phyloP scores from a whole-genome alignment of 192 early-diverging fungal genomes.

The Podila epicladia region DNA sequence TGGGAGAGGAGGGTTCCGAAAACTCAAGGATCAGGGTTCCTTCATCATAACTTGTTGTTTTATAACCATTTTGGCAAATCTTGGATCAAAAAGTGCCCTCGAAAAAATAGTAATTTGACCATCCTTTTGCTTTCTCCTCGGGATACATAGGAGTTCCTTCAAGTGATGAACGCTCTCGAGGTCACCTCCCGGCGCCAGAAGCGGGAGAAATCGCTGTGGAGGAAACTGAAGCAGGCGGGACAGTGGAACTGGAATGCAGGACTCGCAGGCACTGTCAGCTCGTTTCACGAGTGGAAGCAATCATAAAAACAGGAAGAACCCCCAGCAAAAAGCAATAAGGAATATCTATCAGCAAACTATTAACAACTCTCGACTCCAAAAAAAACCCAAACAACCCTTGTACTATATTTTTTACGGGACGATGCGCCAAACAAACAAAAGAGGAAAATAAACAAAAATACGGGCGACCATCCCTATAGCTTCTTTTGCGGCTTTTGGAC shows the following conservation, averaged over 20 bases:
- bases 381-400: background rate
- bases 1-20: too few species aligned
- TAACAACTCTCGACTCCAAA: background rate
- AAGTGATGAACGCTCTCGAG: constrained; percentile 49
- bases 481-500: too few species aligned
- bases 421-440: background rate
- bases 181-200: constrained; percentile 31
- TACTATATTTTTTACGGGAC: background rate
- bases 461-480: background rate
- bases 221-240: constrained; percentile 39
- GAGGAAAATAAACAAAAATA: background rate
- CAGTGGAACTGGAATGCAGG: constrained; percentile 50
- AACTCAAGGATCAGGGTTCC: too few species aligned
- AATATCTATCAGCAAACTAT: too few species aligned
- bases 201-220: constrained; percentile 39
- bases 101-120: too few species aligned
- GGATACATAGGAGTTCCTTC: constrained; percentile 35
- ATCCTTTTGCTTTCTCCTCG: too few species aligned
- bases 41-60: too few species aligned
- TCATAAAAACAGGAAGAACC: constrained; percentile 11
- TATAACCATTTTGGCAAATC: too few species aligned
- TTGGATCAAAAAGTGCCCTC: too few species aligned
- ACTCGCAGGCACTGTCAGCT: constrained; percentile 26
- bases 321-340: background rate
- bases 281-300: constrained; percentile 50